Evolutionary conservation across 768 basidiomycete species (phyloP).

Genomic region (Panellus pusillus): DNA sequence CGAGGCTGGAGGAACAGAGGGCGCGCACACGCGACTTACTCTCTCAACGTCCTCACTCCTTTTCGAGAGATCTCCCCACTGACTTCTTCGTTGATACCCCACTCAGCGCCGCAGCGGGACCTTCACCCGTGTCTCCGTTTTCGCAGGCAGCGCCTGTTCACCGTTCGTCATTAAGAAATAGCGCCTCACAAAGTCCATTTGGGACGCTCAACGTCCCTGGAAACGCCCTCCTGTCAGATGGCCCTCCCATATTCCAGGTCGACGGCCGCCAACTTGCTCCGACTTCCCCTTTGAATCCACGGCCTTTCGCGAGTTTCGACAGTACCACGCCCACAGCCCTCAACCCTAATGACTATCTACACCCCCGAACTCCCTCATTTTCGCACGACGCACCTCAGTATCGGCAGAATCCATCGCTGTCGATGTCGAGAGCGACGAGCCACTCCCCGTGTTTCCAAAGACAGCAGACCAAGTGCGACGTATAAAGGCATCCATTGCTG

Average conservation of each 20-base stretch:
- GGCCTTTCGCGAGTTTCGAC: conserved; percentile 57
- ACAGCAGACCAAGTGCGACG: conserved; percentile 79
- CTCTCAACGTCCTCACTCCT: conserved; percentile 49
- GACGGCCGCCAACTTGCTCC: conserved; percentile 61
- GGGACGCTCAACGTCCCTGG: conserved; percentile 80
- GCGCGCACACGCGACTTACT: conserved; percentile 68
- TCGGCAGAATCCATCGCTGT: conserved; percentile 96
- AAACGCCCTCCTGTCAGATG: conserved; percentile 66
- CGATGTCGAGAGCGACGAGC: conserved; percentile 61
- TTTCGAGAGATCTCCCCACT: conserved; percentile 51
- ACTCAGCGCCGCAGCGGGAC: conserved; percentile 31
- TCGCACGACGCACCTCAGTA: conserved; percentile 91
- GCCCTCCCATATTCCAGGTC: conserved; percentile 58
- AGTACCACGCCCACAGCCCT: conserved; percentile 45
- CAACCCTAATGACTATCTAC: conserved; percentile 65
- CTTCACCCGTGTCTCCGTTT: conserved; percentile 55
- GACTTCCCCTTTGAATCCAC: conserved; percentile 55
- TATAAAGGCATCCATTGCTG: conserved; percentile 83
- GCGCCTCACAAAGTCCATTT: conserved; percentile 67
- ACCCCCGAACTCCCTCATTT: conserved; percentile 74
- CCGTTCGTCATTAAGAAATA: conserved; percentile 57
- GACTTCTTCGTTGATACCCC: conserved; percentile 62
- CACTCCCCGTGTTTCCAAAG: conserved; percentile 77
- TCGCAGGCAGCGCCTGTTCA: conserved; percentile 45
- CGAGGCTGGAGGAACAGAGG: conserved; percentile 82